Evolutionary conservation across 495 filamentous ascomycete species (phyloP).

Genomic region (Penicillium salamii): DNA sequence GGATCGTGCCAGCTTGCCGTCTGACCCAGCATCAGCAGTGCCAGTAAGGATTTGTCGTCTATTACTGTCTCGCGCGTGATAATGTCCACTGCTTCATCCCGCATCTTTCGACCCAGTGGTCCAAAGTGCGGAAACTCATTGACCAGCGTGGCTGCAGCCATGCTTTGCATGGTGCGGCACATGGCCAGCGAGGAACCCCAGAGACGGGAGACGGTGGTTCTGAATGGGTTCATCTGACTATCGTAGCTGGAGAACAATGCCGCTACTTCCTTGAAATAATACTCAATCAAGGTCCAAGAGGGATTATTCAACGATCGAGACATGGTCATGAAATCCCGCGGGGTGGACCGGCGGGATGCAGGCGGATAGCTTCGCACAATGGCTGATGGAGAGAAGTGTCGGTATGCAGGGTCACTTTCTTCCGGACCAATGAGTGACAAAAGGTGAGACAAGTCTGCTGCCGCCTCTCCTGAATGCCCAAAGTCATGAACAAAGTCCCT

Average conservation of each 20-base stretch:
- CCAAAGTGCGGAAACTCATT: constrained; percentile 55
- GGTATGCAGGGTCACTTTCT: constrained; percentile 17
- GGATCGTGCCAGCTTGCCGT: constrained; percentile 57
- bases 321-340: constrained; percentile 33
- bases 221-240: constrained; percentile 56
- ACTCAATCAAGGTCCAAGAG: constrained; percentile 55
- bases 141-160: constrained; percentile 58
- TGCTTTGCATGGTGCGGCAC: constrained; percentile 59
- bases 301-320: constrained; percentile 42
- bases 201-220: constrained; percentile 52
- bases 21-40: constrained; percentile 54
- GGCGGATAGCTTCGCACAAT: constrained; percentile 43
- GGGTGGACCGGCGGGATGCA: constrained; percentile 10
- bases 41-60: constrained; percentile 50
- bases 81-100: constrained; percentile 47
- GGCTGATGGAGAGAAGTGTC: constrained; percentile 35
- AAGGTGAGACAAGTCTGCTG: constrained; percentile 29
- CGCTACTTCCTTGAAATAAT: constrained; percentile 59
- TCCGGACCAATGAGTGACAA: constrained; percentile 29
- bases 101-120: constrained; percentile 50
- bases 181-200: constrained; percentile 56
- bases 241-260: constrained; percentile 58
- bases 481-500: constrained; percentile 25
- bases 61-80: constrained; percentile 43
- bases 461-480: constrained; percentile 20